Evolutionary conservation across 208 protist genomes (phyloP).

Genomic region (Crithidia mellificae): DNA sequence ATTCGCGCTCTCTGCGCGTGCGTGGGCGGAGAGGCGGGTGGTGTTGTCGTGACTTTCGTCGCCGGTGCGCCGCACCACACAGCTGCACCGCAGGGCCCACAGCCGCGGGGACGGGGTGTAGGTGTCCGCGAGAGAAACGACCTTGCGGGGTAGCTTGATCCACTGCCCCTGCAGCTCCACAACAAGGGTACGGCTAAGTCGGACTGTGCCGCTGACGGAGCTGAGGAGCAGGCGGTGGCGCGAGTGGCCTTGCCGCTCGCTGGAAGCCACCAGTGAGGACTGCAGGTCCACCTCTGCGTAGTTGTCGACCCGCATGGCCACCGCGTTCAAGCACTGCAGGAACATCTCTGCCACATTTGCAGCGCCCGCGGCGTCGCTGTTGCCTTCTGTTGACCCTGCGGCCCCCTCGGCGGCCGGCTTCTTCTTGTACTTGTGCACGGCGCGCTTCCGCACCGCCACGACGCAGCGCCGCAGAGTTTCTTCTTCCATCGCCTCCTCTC

Average conservation of each 20-base stretch:
- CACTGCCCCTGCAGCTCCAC: constrained; percentile 63
- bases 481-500: constrained; percentile 2
- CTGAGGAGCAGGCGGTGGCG: constrained; percentile 45
- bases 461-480: constrained; percentile 20
- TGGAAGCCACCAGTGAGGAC: constrained; percentile 42
- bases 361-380: not conserved
- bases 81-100: constrained; percentile 64
- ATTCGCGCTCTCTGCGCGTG: no score
- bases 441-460: constrained; percentile 26
- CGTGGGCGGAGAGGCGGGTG: not conserved
- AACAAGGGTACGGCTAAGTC: constrained; percentile 40
- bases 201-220: constrained; percentile 44
- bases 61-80: constrained; percentile 33
- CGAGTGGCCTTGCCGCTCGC: constrained; percentile 30
- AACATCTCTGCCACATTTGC: constrained; percentile 8
- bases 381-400: not conserved
- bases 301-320: constrained; percentile 60
- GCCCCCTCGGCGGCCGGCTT: no score
- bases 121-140: constrained; percentile 13
- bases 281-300: constrained; percentile 72
- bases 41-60: not conserved
- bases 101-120: constrained; percentile 62
- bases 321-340: constrained; percentile 28
- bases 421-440: constrained; percentile 26
- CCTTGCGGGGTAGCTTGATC: constrained; percentile 46